Base-by-base conservation (phyloP, 148 eudicot genomes). In the Rhododendron simsii region DNA sequence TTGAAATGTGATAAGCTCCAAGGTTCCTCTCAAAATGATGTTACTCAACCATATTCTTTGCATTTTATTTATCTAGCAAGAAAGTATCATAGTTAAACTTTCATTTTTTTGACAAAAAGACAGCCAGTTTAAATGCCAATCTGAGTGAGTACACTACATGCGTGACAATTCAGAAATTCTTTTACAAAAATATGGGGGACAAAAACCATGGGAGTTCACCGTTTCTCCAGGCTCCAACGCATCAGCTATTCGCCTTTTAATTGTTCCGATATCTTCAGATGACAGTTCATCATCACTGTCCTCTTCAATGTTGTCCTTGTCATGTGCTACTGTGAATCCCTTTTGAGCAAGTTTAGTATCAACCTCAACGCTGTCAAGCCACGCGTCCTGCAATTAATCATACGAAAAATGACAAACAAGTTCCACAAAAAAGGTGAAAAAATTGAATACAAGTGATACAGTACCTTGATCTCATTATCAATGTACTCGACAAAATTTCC, bases 211-310 rank as follows among this genome's bases (percentile, higher is more conserved):
- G 51, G 65, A 44, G 53, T 61, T 84, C 86, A 96, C 99, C 69
- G 98, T 95, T 91, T 97, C 99, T 86, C 96, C 96, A 79, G 98
- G 95, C 87, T 94, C 95, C 85, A 97, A 96, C 74, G 88, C 95
- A 91, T 94, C 87, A 85, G 99, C 98, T 88, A 97, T 95, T 50
- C 98, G 95, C 87, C 98, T 93, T 91, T 97, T 97, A 35, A 95
- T 93, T 80, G 83, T 89, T 28, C 95, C 98, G 78, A 97, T 87
- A 69, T 93, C 95, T 88, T 93, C 90, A 65, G 95, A 85, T 39
- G 95, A 69, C 76, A 93, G 87, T 21, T 94, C 98, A 26, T 85
- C 98, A 30, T 86, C 81, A 81, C 81, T 90, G 65, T 92, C 96
- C 16, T 90, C 94, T 20, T 89, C 93, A 16, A 55, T 18, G 7